phyloP scores from a whole-genome alignment of 805 yeast genomes.

The Barnettozyma siamensis region DNA sequence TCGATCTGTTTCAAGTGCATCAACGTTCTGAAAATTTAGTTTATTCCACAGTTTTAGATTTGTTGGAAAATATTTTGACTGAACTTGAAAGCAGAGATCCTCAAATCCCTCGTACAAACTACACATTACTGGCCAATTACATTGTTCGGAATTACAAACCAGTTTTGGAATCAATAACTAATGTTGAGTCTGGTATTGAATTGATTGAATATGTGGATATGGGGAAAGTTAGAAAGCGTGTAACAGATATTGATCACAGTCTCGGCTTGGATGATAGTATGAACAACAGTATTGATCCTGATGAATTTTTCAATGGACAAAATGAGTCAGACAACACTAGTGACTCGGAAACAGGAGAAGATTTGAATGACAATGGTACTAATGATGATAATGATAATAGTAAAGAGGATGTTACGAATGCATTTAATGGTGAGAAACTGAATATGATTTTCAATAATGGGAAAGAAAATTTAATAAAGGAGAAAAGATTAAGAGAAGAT shows the following conservation, averaged over 20 bases:
- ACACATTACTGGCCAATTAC: constrained; percentile 20
- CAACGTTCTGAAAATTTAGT: constrained; percentile 53
- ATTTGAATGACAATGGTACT: not conserved
- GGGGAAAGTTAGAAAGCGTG: constrained; percentile 11
- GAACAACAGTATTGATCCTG: constrained; percentile 14
- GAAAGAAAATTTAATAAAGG: constrained; percentile 1
- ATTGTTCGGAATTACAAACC: constrained; percentile 17
- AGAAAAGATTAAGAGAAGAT: constrained; percentile 15
- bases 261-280: constrained; percentile 4
- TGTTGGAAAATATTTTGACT: constrained; percentile 43
- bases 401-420: not conserved
- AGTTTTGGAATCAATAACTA: constrained; percentile 24
- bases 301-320: constrained; percentile 10
- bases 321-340: constrained; percentile 3
- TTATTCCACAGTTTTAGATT: constrained; percentile 70
- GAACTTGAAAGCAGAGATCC: constrained; percentile 16
- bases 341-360: not conserved
- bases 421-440: constrained; percentile 1
- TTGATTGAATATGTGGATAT: constrained; percentile 16
- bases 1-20: constrained; percentile 44
- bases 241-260: constrained; percentile 34
- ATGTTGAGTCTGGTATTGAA: constrained; percentile 21
- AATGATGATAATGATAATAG: not conserved
- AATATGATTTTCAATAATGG: not conserved
- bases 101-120: constrained; percentile 16